Evolutionary conservation across 441 rosid genomes (phyloP).

Genomic region (Gossypium lobatum): DNA sequence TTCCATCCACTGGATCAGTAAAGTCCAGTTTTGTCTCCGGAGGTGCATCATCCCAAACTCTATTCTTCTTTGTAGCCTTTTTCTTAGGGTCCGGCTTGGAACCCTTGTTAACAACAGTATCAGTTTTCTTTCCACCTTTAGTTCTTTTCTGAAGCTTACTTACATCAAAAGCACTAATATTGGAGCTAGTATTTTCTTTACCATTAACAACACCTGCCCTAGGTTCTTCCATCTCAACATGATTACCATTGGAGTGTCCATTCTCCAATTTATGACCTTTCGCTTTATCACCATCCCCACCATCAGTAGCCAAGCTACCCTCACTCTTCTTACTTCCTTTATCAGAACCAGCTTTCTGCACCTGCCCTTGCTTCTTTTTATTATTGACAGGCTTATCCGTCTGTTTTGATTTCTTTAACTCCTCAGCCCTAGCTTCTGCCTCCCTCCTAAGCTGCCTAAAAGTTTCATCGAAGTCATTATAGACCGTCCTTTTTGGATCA

Average conservation of each 20-base stretch:
- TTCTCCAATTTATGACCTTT: conserved; percentile 49
- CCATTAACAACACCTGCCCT: conserved; percentile 54
- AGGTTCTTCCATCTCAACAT: conserved; percentile 33
- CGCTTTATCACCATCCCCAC: conserved; percentile 39
- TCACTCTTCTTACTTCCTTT: conserved; percentile 57
- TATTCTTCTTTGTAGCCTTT: conserved; percentile 71
- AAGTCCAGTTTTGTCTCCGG: conserved; percentile 66
- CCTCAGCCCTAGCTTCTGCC: conserved; percentile 89
- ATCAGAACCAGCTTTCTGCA: conserved; percentile 45
- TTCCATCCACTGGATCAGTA: conserved; percentile 56
- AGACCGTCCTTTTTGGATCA: conserved; percentile 56
- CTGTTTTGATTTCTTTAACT: conserved; percentile 64
- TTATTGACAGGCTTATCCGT: conserved; percentile 40
- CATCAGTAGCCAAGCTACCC: conserved; percentile 32
- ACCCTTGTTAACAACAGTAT: conserved; percentile 59
- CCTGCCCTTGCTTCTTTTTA: conserved; percentile 60
- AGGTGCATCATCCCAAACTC: conserved; percentile 93
- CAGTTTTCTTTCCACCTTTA: conserved; percentile 81
- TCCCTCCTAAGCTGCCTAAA: conserved; percentile 91
- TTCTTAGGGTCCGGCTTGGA: conserved; percentile 69
- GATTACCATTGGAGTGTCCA: conserved; percentile 53
- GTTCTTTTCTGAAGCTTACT: conserved; percentile 80
- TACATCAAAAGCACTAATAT: conserved; percentile 75
- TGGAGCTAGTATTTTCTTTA: conserved; percentile 71
- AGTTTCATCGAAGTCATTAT: conserved; percentile 65